phyloP scores from a whole-genome alignment of 78 protist genomes.

The Dictyostelium brefeldianum region DNA sequence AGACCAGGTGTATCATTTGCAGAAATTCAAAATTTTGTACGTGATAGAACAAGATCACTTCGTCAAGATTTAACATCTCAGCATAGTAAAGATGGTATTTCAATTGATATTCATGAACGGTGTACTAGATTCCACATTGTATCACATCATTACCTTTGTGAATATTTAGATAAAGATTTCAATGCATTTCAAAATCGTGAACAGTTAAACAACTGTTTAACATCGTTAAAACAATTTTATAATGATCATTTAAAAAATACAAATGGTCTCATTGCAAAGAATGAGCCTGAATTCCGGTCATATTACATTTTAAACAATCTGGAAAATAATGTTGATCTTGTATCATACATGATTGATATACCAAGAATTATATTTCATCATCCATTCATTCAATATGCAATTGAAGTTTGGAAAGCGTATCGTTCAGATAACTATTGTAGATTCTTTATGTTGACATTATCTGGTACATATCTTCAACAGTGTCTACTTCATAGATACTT shows the following conservation, averaged over 20 bases:
- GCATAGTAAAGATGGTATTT: slow-evolving; percentile 29
- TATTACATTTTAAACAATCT: slow-evolving; percentile 41
- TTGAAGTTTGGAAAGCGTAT: slow-evolving; percentile 69
- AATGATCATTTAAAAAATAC: slow-evolving; percentile 38
- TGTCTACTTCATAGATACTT: slow-evolving; percentile 55
- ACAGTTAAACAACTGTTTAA: slow-evolving; percentile 58
- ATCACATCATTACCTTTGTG: slow-evolving; percentile 65
- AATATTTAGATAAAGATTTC: slow-evolving; percentile 34
- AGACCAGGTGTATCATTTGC: slow-evolving; percentile 13
- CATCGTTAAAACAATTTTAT: slow-evolving; percentile 48
- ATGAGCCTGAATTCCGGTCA: slow-evolving; percentile 50
- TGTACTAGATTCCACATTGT: slow-evolving; percentile 71
- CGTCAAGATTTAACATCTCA: slow-evolving; percentile 67
- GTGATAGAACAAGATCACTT: slow-evolving; percentile 61
- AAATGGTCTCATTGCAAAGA: background rate
- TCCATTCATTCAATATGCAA: slow-evolving; percentile 53
- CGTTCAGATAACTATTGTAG: slow-evolving; percentile 33
- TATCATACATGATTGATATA: slow-evolving; percentile 37
- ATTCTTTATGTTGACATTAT: slow-evolving; percentile 25
- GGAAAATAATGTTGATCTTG: slow-evolving; percentile 32
- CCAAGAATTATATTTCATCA: slow-evolving; percentile 24
- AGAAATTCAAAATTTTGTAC: slow-evolving; percentile 72
- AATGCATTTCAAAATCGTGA: slow-evolving; percentile 61
- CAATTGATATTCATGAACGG: slow-evolving; percentile 68
- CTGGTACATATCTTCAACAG: slow-evolving; percentile 39